Percentiles rank a stretch among this genome's conserved stretches.
These are phyloP conservation scores for Xylariaceae sp. DNA, from an alignment of 2,329 filamentous ascomycete species.

Conservation along the genomic window DNA sequence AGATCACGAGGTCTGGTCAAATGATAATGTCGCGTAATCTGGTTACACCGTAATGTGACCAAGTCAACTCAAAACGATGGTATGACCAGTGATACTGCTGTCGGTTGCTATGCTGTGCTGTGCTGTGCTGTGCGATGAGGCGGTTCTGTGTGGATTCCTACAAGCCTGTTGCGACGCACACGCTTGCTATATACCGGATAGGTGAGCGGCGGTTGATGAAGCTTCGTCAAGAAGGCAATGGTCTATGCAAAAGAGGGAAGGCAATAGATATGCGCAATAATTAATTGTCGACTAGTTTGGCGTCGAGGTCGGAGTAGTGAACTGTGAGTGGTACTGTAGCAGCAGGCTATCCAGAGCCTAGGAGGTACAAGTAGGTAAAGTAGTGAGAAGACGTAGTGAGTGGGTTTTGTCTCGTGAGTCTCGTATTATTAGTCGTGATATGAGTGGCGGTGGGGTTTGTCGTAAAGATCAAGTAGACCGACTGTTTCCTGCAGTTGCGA, in stretches of 20 bases:
- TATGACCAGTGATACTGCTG: slow-evolving; percentile 11
- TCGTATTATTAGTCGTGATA: slow-evolving; percentile 9
- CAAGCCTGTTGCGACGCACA: slow-evolving; percentile 9
- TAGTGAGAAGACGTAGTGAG: slow-evolving; percentile 14
- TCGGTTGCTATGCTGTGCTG: too few species aligned
- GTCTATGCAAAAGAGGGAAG: slow-evolving; percentile 17
- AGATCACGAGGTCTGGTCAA: slow-evolving; percentile 18
- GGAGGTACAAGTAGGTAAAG: slow-evolving; percentile 9
- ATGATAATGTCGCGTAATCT: slow-evolving; percentile 16
- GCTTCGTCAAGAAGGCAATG: slow-evolving; percentile 20
- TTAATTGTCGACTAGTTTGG: slow-evolving; percentile 23
- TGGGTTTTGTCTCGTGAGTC: slow-evolving; percentile 11
- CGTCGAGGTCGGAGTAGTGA: slow-evolving; percentile 15
- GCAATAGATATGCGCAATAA: slow-evolving; percentile 20
- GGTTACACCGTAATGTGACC: slow-evolving; percentile 14
- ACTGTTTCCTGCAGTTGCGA: neutral
- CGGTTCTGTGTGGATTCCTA: slow-evolving; percentile 5
- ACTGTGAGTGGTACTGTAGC: slow-evolving; percentile 16
- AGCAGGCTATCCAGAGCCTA: slow-evolving; percentile 28
- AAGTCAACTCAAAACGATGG: slow-evolving; percentile 8
- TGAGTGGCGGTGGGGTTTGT: too few species aligned
- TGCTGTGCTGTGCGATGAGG: too few species aligned
- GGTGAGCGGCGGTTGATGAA: neutral
- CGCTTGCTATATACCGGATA: slow-evolving; percentile 5
- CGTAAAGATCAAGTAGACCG: too few species aligned